A percentile compares a stretch with the other conserved stretches of the same genome.
Conservation (phyloP, 805 yeast genomes). For the Wickerhamomyces hampshirensis region DNA sequence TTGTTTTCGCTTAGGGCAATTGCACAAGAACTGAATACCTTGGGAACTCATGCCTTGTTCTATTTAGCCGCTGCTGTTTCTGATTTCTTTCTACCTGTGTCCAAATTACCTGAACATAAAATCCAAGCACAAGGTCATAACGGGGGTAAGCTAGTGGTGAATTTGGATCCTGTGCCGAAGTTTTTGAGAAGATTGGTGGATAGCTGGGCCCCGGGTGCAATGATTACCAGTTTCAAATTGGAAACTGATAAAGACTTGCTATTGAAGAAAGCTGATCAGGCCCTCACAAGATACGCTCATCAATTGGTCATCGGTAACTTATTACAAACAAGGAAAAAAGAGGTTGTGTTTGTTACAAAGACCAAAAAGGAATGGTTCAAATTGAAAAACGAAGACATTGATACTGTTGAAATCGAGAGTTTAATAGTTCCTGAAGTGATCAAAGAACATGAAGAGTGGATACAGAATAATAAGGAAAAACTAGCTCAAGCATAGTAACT, state of each 20-base stretch:
- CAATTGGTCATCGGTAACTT: conserved; percentile 93
- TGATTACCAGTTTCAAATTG: conserved; percentile 90
- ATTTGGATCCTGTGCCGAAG: conserved; percentile 94
- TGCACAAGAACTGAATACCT: conserved; percentile 51
- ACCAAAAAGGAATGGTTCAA: conserved; percentile 43
- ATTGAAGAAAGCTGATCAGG: conserved; percentile 69
- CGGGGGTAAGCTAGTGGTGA: conserved; percentile 71
- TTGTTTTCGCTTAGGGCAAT: conserved; percentile 73
- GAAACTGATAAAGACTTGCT: conserved; percentile 79
- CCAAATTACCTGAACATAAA: conserved; percentile 87
- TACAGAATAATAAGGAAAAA: conserved; percentile 24
- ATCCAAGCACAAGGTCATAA: conserved; percentile 74
- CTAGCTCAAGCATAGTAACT: conserved; percentile 1
- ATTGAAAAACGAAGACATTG: conserved; percentile 37
- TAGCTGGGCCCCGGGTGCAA: conserved; percentile 91
- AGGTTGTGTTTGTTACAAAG: conserved; percentile 78
- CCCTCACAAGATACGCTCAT: conserved; percentile 82
- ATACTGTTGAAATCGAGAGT: conserved; percentile 65
- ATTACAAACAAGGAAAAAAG: conserved; percentile 79
- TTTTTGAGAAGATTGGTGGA: conserved; percentile 84
- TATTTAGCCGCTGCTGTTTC: conserved; percentile 97
- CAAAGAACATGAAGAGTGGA: conserved; percentile 59
- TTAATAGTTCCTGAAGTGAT: conserved; percentile 76
- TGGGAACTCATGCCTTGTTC: conserved; percentile 61
- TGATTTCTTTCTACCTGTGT: conserved; percentile 87